phyloP scores from a whole-genome alignment of 768 basidiomycete species.

The Punctularia strigosozonata region DNA sequence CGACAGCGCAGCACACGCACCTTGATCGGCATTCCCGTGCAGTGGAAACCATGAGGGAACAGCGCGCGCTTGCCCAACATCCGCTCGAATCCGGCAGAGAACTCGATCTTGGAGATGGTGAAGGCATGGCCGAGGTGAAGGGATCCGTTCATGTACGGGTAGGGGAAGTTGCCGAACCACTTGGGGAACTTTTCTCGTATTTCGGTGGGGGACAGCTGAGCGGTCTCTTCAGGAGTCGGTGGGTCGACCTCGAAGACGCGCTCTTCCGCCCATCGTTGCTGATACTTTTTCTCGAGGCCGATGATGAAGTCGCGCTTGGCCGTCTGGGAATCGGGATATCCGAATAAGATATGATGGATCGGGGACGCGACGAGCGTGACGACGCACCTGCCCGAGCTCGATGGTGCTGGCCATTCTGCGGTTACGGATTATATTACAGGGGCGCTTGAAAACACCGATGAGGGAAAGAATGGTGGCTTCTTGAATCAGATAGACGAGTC shows the following conservation, averaged over 20 bases:
- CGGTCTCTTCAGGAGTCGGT: constrained; percentile 55
- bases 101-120: constrained; percentile 97
- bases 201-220: constrained; percentile 50
- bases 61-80: constrained; percentile 90
- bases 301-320: constrained; percentile 86
- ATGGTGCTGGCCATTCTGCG: too few species aligned
- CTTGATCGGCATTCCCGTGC: constrained; percentile 99
- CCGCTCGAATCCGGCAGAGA: constrained; percentile 88
- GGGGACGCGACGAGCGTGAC: too few species aligned
- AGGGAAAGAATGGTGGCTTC: too few species aligned
- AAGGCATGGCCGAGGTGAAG: constrained; percentile 97
- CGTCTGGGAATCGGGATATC: constrained; percentile 42
- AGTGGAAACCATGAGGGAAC: constrained; percentile 97
- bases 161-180: constrained; percentile 97
- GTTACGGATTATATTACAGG: background rate
- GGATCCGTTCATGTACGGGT: constrained; percentile 97
- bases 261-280: constrained; percentile 67
- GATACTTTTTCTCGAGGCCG: constrained; percentile 75
- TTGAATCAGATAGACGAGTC: too few species aligned
- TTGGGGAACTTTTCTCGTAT: constrained; percentile 76
- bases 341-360: constrained; percentile 1
- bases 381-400: too few species aligned
- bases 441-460: constrained; percentile 1
- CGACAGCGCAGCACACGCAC: constrained; percentile 42
- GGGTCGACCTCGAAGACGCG: constrained; percentile 79